Base-by-base conservation (phyloP, 140 eudicot species). In the Stevia rebaudiana region DNA sequence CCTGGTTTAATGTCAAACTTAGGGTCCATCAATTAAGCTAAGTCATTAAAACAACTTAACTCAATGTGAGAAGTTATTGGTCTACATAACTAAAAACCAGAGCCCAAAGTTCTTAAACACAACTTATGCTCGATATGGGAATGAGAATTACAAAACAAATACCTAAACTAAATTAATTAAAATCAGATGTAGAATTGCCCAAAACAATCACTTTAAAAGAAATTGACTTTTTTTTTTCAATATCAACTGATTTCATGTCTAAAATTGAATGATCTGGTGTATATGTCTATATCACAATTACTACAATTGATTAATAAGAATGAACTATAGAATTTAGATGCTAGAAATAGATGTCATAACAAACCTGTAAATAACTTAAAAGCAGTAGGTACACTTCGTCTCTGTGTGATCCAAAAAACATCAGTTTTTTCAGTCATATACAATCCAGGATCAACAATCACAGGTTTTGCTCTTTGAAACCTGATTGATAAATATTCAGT, bases 281-380 rank as follows among this genome's bases (percentile, higher is more conserved):
- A 59, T 10, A 67, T 17, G 69, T 59, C 63, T 3, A 60, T 3
- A 50, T 74, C 70, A 53, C 52, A 67, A 49, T 54, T 74, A 50
- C 75, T 10, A 68, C 30, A 67, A 74, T 49, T 52, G 51, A 65
- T 36, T 48, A 67, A 24, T 1, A 74, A 6, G 3, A 68, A 65
- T 35, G 62, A 58, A 53, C 42, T 33, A 50, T n/a, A n/a, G n/a
- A n/a, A n/a, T n/a, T n/a, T n/a, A n/a, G n/a, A n/a, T n/a, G n/a
- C n/a, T n/a, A n/a, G n/a, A n/a, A n/a, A n/a, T n/a, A 75, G 69
- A 67, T 56, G 66, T 18, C 35, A 52, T 0, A 52, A 0, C 11
- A 22, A 24, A 57, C 63, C 63, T 57, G 44, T 57, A 57, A 57
- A 57, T 11, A 57, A 57, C 11, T 57, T 57, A 25, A 57, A 57